Conservation (phyloP, 768 basidiomycete species). For the Macrolepiota dolichaula region DNA sequence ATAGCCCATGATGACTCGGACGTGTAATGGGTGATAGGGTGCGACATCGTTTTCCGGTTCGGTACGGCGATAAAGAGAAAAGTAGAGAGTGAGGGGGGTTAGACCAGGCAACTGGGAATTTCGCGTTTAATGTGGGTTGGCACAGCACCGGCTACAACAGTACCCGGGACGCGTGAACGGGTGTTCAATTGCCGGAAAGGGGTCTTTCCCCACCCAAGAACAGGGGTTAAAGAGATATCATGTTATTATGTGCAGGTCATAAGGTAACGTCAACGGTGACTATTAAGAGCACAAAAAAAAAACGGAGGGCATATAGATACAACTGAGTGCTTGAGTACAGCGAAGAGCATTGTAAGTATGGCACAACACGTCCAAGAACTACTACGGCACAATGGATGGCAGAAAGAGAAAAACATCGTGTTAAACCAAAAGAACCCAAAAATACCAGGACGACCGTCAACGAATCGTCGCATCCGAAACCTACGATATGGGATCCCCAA, state of each 20-base stretch:
- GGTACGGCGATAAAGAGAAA: neutral
- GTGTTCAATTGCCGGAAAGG: neutral
- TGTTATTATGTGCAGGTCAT: neutral
- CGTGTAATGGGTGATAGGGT: constrained; percentile 74
- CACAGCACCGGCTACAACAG: neutral
- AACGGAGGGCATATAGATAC: constrained; percentile 1
- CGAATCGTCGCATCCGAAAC: constrained; percentile 28
- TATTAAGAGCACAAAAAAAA: neutral
- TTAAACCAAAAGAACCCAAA: constrained; percentile 7
- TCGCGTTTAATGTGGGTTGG: neutral
- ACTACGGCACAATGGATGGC: constrained; percentile 1
- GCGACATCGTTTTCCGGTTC: constrained; percentile 42
- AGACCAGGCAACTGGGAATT: neutral
- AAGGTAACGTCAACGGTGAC: neutral
- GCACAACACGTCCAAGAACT: constrained; percentile 11
- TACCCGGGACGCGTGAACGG: neutral
- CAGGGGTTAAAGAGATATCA: neutral
- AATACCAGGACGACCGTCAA: constrained; percentile 14
- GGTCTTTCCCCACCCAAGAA: neutral
- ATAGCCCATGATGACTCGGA: constrained; percentile 87
- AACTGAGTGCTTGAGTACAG: constrained; percentile 2
- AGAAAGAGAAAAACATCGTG: constrained; percentile 10
- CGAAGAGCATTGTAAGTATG: neutral
- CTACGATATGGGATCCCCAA: constrained; percentile 40
- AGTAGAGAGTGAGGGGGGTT: neutral